Evolutionary conservation across 2,329 filamentous ascomycete genomes (phyloP).

Genomic region (Gyromitra esculenta): DNA sequence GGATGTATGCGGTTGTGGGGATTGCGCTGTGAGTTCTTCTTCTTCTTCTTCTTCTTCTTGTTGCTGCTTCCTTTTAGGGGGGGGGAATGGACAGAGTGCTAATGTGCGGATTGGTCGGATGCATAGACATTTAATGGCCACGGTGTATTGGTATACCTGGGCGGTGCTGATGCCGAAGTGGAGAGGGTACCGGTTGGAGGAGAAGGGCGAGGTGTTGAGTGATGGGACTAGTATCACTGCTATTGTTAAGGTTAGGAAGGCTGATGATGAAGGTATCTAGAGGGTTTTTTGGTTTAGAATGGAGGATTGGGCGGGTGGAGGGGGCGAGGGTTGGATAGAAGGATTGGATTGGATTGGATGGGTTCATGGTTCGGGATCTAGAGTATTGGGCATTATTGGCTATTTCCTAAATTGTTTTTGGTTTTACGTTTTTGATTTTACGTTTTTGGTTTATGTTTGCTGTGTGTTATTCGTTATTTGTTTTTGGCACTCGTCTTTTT

Average conservation of each 20-base stretch:
- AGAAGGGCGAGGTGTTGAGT: background rate
- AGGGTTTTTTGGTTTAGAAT: too few species aligned
- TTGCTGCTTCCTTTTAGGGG: background rate
- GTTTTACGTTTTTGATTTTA: too few species aligned
- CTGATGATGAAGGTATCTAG: background rate
- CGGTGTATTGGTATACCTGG: conserved; percentile 11
- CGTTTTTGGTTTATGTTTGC: too few species aligned
- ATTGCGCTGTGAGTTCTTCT: conserved; percentile 9
- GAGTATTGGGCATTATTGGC: too few species aligned
- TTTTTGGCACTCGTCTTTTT: too few species aligned
- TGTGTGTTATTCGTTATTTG: too few species aligned
- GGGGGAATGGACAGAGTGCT: background rate
- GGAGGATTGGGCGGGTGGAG: too few species aligned
- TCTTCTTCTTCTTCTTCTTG: background rate
- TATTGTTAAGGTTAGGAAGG: conserved; percentile 3
- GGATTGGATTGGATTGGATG: too few species aligned
- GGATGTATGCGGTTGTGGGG: conserved; percentile 11
- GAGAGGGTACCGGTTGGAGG: conserved; percentile 14
- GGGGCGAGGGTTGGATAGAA: too few species aligned
- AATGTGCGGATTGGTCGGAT: background rate
- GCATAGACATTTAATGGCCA: background rate
- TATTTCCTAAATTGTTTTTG: too few species aligned
- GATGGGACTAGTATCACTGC: conserved; percentile 6
- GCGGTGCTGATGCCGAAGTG: conserved; percentile 12
- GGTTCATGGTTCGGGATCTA: too few species aligned